Conservation (phyloP, 2,329 filamentous ascomycete genomes). For the Cladosporium velox region DNA sequence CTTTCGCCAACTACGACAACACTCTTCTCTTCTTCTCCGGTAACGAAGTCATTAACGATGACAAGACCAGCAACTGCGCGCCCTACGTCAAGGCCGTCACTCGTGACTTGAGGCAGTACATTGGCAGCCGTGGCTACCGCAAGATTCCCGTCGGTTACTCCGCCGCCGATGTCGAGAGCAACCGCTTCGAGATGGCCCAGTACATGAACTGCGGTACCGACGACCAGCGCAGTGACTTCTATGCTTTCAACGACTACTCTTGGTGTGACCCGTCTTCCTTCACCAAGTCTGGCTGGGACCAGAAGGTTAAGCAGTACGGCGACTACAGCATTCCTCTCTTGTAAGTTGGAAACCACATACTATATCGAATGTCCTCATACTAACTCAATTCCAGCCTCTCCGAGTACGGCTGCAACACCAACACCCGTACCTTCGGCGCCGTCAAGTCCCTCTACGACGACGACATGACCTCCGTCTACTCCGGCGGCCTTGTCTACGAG, state of each 20-base stretch:
- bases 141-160: slow-evolving; percentile 77
- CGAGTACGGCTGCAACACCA: slow-evolving; percentile 88
- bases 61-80: slow-evolving; percentile 62
- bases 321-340: slow-evolving; percentile 89
- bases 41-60: slow-evolving; percentile 70
- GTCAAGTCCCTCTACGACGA: slow-evolving; percentile 74
- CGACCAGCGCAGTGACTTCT: slow-evolving; percentile 83
- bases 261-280: slow-evolving; percentile 77
- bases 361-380: slow-evolving; percentile 3
- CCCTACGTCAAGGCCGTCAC: slow-evolving; percentile 73
- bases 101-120: slow-evolving; percentile 79
- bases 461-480: slow-evolving; percentile 88
- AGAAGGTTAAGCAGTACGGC: slow-evolving; percentile 85
- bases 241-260: slow-evolving; percentile 87
- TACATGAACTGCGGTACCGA: slow-evolving; percentile 95
- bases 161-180: slow-evolving; percentile 80
- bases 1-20: slow-evolving; percentile 80
- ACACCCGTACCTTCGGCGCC: slow-evolving; percentile 79
- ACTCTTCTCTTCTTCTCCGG: slow-evolving; percentile 81
- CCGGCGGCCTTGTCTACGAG: slow-evolving; percentile 94
- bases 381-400: slow-evolving; percentile 61
- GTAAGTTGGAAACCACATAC: slow-evolving; percentile 33
- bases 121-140: slow-evolving; percentile 68
- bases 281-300: slow-evolving; percentile 73
- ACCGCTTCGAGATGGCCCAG: slow-evolving; percentile 80